phyloP scores from a whole-genome alignment of 768 basidiomycete species.

The Albatrellus ellisii region DNA sequence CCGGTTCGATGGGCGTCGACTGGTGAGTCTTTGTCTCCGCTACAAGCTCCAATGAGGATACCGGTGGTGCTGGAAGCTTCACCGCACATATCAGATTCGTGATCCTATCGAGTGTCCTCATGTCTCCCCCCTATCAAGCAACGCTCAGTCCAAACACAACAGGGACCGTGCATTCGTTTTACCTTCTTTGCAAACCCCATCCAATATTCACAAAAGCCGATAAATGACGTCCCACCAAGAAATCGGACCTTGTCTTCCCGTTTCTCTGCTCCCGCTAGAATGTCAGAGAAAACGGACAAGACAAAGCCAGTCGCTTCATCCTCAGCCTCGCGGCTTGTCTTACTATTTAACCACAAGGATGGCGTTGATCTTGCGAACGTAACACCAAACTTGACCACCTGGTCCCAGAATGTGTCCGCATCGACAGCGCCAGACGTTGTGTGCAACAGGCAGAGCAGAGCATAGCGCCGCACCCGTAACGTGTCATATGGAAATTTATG shows the following conservation, averaged over 20 bases:
- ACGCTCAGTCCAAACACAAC: slow-evolving; percentile 1
- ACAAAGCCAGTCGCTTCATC: slow-evolving; percentile 18
- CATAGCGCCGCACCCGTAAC: slow-evolving; percentile 28
- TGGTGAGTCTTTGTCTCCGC: too few relatives aligned
- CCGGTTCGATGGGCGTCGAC: too few relatives aligned
- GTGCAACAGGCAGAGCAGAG: slow-evolving; percentile 34
- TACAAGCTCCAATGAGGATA: not conserved
- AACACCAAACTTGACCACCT: slow-evolving; percentile 36
- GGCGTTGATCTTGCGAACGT: slow-evolving; percentile 22
- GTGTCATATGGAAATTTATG: slow-evolving; percentile 13
- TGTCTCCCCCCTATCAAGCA: slow-evolving; percentile 31
- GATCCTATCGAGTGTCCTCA: slow-evolving; percentile 14
- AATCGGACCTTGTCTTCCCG: slow-evolving; percentile 26
- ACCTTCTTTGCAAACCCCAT: slow-evolving; percentile 54
- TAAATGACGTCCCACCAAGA: slow-evolving; percentile 37
- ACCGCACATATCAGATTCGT: not conserved
- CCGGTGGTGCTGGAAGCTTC: not conserved
- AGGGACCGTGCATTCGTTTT: slow-evolving; percentile 9
- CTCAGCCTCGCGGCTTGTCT: not conserved
- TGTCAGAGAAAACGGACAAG: slow-evolving; percentile 28
- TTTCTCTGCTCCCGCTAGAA: slow-evolving; percentile 29
- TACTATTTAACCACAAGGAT: not conserved
- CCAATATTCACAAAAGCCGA: slow-evolving; percentile 63
- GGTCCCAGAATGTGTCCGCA: slow-evolving; percentile 57
- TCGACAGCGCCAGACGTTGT: slow-evolving; percentile 33